Evolutionary conservation across 2,329 filamentous ascomycete genomes (phyloP).

Genomic region (Penicillium hesseltinei): DNA sequence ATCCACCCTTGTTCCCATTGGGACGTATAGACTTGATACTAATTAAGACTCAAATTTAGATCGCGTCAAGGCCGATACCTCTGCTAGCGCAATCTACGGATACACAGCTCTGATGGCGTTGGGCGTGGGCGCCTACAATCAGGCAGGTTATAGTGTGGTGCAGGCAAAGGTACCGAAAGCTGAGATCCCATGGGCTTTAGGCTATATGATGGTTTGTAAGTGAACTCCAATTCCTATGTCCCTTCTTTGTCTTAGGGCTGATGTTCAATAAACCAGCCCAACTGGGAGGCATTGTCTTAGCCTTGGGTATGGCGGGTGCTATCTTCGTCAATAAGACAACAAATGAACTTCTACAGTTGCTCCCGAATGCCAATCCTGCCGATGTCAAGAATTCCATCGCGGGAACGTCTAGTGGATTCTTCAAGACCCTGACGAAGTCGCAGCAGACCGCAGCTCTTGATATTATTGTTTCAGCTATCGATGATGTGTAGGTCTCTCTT

Average conservation of each 20-base stretch:
- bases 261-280: neutral
- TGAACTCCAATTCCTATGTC: neutral
- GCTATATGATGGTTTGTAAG: neutral
- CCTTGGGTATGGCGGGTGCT: neutral
- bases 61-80: neutral
- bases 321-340: neutral
- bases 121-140: neutral
- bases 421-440: neutral
- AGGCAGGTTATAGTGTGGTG: neutral
- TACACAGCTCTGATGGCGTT: neutral
- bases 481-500: neutral
- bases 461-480: neutral
- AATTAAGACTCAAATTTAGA: neutral
- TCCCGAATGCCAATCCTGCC: neutral
- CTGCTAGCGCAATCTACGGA: neutral
- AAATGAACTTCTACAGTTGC: neutral
- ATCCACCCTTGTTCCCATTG: neutral
- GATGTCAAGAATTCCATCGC: neutral
- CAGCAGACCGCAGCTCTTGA: neutral
- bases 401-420: neutral
- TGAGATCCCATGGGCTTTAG: neutral
- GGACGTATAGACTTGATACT: neutral
- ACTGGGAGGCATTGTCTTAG: neutral
- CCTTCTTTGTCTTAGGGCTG: neutral
- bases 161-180: neutral